Conservation (phyloP, 2,329 filamentous ascomycete genomes). For the Emergomyces pasteurianus region DNA sequence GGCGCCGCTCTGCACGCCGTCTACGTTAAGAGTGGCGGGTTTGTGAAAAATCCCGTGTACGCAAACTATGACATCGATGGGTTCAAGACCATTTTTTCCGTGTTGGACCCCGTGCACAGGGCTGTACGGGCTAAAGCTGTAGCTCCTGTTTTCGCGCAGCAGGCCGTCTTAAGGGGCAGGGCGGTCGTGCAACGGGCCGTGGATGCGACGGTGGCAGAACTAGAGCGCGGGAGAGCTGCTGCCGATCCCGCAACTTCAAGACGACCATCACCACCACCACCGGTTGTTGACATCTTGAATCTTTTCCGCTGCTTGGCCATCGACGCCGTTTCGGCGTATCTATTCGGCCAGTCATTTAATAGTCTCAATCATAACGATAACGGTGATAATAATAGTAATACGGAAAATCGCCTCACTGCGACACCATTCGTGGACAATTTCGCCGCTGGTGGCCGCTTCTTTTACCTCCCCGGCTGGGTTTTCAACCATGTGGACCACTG, state of each 20-base stretch:
- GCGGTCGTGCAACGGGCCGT: constrained; percentile 10
- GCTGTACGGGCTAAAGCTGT: constrained; percentile 40
- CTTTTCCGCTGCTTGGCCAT: constrained; percentile 39
- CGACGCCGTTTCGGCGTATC: constrained; percentile 43
- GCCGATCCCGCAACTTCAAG: constrained; percentile 6
- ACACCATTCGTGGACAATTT: constrained; percentile 43
- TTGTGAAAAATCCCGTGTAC: background rate
- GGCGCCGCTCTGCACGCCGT: background rate
- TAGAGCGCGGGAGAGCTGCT: constrained; percentile 9
- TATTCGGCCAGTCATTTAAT: constrained; percentile 42
- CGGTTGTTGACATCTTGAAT: constrained; percentile 31
- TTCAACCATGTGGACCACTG: constrained; percentile 27
- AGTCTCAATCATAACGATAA: constrained; percentile 28
- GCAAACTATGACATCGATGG: background rate
- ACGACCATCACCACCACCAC: no score
- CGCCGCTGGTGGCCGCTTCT: constrained; percentile 44
- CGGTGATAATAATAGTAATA: no score
- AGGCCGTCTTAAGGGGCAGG: constrained; percentile 13
- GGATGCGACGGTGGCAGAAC: constrained; percentile 14
- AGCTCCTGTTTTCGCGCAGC: constrained; percentile 33
- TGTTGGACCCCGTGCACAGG: constrained; percentile 12
- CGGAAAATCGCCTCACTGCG: constrained; percentile 24
- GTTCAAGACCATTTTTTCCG: background rate
- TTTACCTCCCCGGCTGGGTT: constrained; percentile 36
- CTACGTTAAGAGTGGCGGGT: background rate